These are phyloP conservation scores for Juglanconis sp. DNA, from an alignment of 2,329 filamentous ascomycete species.

Conservation along the genomic window DNA sequence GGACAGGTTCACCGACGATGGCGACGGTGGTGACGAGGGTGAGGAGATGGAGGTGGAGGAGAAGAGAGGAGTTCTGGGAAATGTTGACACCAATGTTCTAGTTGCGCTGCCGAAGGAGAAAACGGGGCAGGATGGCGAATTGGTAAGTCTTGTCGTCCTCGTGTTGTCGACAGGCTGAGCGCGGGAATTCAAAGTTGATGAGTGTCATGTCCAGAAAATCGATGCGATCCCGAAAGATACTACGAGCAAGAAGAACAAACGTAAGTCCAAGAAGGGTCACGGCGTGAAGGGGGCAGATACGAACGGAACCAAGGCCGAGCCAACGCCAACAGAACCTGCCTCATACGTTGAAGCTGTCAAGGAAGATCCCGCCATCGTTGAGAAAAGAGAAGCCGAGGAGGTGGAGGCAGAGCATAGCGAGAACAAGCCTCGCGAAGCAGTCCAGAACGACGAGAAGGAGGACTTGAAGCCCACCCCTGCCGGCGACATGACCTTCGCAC, in stretches of 20 bases:
- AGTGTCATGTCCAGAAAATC: background rate
- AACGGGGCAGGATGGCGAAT: background rate
- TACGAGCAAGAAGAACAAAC: conserved; percentile 14
- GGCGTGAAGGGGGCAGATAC: background rate
- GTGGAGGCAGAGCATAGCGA: background rate
- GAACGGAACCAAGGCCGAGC: background rate
- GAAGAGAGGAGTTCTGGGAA: background rate
- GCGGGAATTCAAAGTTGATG: background rate
- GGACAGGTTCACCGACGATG: conserved; percentile 10
- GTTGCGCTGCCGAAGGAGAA: conserved; percentile 5
- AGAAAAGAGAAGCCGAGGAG: background rate
- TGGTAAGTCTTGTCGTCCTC: background rate
- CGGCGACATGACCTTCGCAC: conserved; percentile 15
- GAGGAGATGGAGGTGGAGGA: background rate
- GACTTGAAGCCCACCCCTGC: conserved; percentile 10
- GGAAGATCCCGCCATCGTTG: conserved; percentile 10
- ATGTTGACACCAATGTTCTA: conserved; percentile 17
- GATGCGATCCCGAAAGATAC: background rate
- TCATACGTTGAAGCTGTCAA: conserved; percentile 17
- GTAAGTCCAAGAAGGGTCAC: conserved; percentile 13
- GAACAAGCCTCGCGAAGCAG: background rate
- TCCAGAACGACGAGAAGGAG: background rate
- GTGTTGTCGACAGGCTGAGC: background rate
- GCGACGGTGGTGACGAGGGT: background rate
- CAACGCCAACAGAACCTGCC: background rate